Percentiles rank a stretch among this genome's conserved stretches.
phyloP scores from a whole-genome alignment of 179 eudicot genomes.

The Silene vulgaris region DNA sequence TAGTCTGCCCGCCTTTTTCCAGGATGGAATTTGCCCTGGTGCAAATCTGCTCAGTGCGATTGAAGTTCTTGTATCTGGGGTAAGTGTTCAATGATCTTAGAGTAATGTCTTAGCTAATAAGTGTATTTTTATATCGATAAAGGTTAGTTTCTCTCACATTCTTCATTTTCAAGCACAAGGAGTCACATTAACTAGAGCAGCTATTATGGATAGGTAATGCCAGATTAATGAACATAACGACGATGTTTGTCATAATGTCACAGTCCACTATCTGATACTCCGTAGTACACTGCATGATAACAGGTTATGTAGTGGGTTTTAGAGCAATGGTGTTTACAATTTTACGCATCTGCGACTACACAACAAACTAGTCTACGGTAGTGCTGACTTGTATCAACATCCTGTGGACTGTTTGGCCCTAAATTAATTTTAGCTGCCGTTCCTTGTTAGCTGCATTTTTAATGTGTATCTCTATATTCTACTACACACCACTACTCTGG shows the following conservation, averaged over 20 bases:
- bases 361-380: neutral
- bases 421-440: neutral
- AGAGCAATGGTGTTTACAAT: neutral
- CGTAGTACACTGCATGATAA: neutral
- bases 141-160: neutral
- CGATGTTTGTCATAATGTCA: neutral
- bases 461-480: neutral
- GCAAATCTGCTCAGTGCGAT: conserved; percentile 79
- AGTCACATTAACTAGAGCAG: neutral
- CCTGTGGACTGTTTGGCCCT: neutral
- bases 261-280: neutral
- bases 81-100: conserved; percentile 29
- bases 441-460: neutral
- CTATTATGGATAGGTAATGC: neutral
- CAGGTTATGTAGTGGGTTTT: neutral
- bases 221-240: neutral
- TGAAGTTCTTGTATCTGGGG: conserved; percentile 96
- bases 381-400: neutral
- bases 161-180: conserved; percentile 4
- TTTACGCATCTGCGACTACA: neutral
- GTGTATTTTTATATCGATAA: neutral
- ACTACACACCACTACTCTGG: conserved; percentile 7
- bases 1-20: conserved; percentile 25
- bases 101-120: neutral
- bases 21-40: conserved; percentile 86